A percentile compares a stretch with the other conserved stretches of the same genome.
These are phyloP conservation scores for Aspergillus leporis DNA, from an alignment of 495 filamentous ascomycete species.

Conservation along the genomic window DNA sequence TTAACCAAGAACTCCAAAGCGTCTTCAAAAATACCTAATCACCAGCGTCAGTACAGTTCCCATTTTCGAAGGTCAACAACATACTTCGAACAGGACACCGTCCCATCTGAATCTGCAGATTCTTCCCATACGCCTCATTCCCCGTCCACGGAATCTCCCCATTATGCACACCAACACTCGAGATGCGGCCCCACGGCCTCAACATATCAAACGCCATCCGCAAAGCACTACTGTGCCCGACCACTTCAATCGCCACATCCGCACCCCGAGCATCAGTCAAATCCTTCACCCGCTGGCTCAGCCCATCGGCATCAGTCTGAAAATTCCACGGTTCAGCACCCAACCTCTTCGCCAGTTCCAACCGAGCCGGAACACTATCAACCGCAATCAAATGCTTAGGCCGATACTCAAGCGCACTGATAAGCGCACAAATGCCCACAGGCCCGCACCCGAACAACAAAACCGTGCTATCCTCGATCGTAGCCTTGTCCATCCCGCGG, in stretches of 20 bases:
- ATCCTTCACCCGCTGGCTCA: constrained; percentile 65
- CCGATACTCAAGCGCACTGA: constrained; percentile 70
- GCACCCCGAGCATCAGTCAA: constrained; percentile 68
- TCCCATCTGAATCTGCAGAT: constrained; percentile 85
- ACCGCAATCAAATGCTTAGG: constrained; percentile 79
- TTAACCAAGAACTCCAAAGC: constrained; percentile 6
- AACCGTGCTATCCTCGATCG: constrained; percentile 62
- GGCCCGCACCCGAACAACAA: constrained; percentile 85
- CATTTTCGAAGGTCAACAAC: background rate
- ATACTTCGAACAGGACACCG: constrained; percentile 72
- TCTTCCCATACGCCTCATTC: constrained; percentile 84
- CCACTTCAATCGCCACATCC: constrained; percentile 84
- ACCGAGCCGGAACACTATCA: constrained; percentile 70
- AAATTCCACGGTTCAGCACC: constrained; percentile 85
- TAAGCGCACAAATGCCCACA: constrained; percentile 79
- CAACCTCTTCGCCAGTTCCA: constrained; percentile 67
- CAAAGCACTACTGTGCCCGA: constrained; percentile 75
- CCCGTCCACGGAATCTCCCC: constrained; percentile 87
- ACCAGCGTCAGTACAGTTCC: constrained; percentile 5
- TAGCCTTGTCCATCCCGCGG: constrained; percentile 50
- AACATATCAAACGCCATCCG: constrained; percentile 78
- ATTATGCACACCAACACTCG: constrained; percentile 86
- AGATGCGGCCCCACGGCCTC: constrained; percentile 82
- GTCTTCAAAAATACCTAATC: constrained; percentile 27
- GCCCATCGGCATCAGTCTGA: constrained; percentile 51